Conservation (phyloP, 495 filamentous ascomycete species). For the Darksidea phi region DNA sequence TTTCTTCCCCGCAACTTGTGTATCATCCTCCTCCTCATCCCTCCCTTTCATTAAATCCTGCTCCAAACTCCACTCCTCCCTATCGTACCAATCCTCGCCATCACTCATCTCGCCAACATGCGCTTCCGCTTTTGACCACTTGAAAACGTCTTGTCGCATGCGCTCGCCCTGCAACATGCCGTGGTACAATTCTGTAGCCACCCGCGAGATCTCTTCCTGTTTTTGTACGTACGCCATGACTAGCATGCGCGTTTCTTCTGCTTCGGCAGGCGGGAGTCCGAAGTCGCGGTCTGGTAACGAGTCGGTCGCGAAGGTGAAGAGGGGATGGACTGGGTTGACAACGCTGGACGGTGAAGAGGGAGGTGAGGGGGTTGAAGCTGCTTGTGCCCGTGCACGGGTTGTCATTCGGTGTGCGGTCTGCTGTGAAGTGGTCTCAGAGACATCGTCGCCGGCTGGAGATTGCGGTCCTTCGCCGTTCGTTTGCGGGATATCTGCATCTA, state of each 20-base stretch:
- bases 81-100: slow-evolving; percentile 95
- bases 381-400: slow-evolving; percentile 64
- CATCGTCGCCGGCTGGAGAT: slow-evolving; percentile 34
- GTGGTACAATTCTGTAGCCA: slow-evolving; percentile 70
- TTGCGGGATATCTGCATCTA: slow-evolving; percentile 32
- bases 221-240: slow-evolving; percentile 88
- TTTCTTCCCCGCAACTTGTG: slow-evolving; percentile 29
- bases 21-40: slow-evolving; percentile 73
- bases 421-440: slow-evolving; percentile 41
- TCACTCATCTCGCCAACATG: slow-evolving; percentile 85
- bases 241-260: slow-evolving; percentile 81
- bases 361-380: slow-evolving; percentile 43
- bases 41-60: slow-evolving; percentile 87
- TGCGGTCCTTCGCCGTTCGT: slow-evolving; percentile 32
- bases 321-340: slow-evolving; percentile 65
- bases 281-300: slow-evolving; percentile 74
- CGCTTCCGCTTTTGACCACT: slow-evolving; percentile 86
- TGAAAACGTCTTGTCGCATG: slow-evolving; percentile 73
- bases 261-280: slow-evolving; percentile 76
- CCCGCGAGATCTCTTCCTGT: slow-evolving; percentile 90
- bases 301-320: slow-evolving; percentile 72
- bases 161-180: slow-evolving; percentile 74
- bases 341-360: slow-evolving; percentile 50
- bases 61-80: slow-evolving; percentile 79
- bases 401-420: slow-evolving; percentile 63